A percentile compares a stretch with the other conserved stretches of the same genome.
phyloP scores from a whole-genome alignment of 495 filamentous ascomycete genomes.

The Aspergillus funiculosus region DNA sequence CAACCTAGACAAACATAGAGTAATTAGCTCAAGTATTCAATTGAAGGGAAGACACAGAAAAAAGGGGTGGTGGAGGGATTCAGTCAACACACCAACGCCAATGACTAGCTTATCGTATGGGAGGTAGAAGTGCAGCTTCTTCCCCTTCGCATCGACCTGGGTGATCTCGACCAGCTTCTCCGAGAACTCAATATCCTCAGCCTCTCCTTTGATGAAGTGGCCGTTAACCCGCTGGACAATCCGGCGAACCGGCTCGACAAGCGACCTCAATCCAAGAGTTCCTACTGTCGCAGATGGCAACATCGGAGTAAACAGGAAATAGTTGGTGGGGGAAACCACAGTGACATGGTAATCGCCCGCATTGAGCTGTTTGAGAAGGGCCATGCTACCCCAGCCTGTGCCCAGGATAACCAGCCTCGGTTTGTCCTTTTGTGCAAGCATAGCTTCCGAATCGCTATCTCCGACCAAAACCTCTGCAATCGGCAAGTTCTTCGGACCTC shows the following conservation, averaged over 20 bases:
- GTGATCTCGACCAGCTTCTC: constrained; percentile 83
- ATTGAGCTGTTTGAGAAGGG: constrained; percentile 82
- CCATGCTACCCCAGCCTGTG: constrained; percentile 92
- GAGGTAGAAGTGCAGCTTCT: constrained; percentile 77
- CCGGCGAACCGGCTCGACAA: constrained; percentile 87
- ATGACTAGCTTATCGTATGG: constrained; percentile 99
- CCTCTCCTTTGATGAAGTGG: constrained; percentile 82
- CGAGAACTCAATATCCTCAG: constrained; percentile 85
- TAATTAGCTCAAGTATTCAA: constrained; percentile 9
- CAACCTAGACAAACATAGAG: constrained; percentile 51
- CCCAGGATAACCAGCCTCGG: constrained; percentile 88
- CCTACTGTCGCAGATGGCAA: constrained; percentile 94
- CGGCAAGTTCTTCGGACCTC: constrained; percentile 93
- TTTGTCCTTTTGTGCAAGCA: constrained; percentile 68
- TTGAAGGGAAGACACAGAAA: neutral
- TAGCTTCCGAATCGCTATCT: constrained; percentile 72
- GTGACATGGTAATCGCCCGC: constrained; percentile 91
- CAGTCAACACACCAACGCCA: constrained; percentile 59
- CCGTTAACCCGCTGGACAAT: constrained; percentile 73
- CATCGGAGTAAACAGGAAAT: constrained; percentile 98
- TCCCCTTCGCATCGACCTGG: constrained; percentile 63
- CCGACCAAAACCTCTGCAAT: constrained; percentile 82
- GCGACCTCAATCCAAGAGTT: constrained; percentile 79
- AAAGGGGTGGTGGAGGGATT: neutral
- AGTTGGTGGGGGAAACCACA: constrained; percentile 87